Evolutionary conservation across 208 protist species (phyloP).

Genomic region (Leishmania martiniquensis): DNA sequence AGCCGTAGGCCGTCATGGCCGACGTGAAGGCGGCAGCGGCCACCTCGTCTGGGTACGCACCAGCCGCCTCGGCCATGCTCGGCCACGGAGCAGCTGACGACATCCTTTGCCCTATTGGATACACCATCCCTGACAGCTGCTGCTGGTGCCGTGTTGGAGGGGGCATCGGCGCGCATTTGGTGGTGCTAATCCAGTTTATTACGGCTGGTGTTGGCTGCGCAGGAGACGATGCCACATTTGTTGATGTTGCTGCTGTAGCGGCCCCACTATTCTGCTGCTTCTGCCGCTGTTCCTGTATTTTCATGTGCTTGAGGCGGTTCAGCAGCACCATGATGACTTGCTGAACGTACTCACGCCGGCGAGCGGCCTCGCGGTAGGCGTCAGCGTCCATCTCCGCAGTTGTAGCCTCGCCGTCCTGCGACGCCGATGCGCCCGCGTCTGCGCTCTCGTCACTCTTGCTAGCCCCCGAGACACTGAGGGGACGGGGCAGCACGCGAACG

Average conservation of each 20-base stretch:
- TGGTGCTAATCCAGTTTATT: neutral
- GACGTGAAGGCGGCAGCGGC: conserved; percentile 22
- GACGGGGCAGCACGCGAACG: conserved; percentile 45
- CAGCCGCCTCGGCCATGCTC: conserved; percentile 1
- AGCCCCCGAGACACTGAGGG: neutral
- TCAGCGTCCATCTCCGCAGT: conserved; percentile 15
- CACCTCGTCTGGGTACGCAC: conserved; percentile 9
- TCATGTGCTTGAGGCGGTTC: conserved; percentile 60
- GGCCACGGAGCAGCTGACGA: neutral
- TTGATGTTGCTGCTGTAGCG: neutral
- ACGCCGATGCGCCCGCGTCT: neutral
- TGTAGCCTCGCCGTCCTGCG: conserved; percentile 9
- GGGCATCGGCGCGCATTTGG: neutral
- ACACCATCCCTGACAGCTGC: neutral
- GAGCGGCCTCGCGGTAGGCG: conserved; percentile 27
- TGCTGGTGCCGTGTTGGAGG: neutral
- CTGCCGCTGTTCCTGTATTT: conserved; percentile 41
- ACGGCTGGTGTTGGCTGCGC: conserved; percentile 7
- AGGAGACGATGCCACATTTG: neutral
- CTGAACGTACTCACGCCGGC: conserved; percentile 63
- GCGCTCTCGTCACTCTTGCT: neutral
- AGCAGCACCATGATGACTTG: conserved; percentile 67
- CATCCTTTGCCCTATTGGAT: neutral
- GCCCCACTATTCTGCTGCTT: conserved; percentile 7
- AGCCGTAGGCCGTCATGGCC: conserved; percentile 17